Conservation (phyloP, 768 basidiomycete species). For the Rhodosporidiobolus odoratus region DNA sequence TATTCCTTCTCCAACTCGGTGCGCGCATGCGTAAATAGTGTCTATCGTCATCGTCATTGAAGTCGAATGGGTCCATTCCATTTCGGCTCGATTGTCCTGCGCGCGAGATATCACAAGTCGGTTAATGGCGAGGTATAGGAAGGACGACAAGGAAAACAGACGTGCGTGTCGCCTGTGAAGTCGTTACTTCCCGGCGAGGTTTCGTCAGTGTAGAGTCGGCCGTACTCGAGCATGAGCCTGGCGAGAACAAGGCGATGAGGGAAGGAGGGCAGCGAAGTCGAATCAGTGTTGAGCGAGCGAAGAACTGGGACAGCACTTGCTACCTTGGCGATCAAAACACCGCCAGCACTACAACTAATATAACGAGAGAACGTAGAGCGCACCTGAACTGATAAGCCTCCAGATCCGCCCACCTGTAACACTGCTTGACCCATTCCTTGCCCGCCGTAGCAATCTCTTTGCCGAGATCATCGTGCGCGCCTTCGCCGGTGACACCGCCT, state of each 20-base stretch:
- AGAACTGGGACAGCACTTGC: too few relatives aligned
- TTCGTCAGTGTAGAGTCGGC: conserved; percentile 37
- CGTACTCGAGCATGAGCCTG: conserved; percentile 40
- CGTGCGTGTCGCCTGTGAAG: conserved; percentile 33
- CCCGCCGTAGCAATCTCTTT: conserved; percentile 38
- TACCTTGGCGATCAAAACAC: too few relatives aligned
- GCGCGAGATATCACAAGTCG: not conserved
- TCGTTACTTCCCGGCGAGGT: conserved; percentile 37
- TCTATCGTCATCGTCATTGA: too few relatives aligned
- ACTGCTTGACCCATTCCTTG: conserved; percentile 38
- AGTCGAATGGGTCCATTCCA: conserved; percentile 31
- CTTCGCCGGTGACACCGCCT: conserved; percentile 36
- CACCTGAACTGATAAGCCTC: conserved; percentile 41
- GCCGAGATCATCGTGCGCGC: conserved; percentile 40
- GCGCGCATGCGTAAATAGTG: too few relatives aligned
- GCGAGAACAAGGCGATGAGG: not conserved
- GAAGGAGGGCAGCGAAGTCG: too few relatives aligned
- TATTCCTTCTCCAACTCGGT: too few relatives aligned
- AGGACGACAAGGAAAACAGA: not conserved
- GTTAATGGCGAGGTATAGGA: not conserved
- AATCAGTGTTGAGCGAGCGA: too few relatives aligned
- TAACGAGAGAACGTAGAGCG: not conserved
- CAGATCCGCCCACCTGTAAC: conserved; percentile 39
- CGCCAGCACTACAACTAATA: too few relatives aligned
- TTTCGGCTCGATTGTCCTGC: conserved; percentile 25